Base-by-base conservation (phyloP, 352 stramenopile species). In the Plasmopara muralis region DNA sequence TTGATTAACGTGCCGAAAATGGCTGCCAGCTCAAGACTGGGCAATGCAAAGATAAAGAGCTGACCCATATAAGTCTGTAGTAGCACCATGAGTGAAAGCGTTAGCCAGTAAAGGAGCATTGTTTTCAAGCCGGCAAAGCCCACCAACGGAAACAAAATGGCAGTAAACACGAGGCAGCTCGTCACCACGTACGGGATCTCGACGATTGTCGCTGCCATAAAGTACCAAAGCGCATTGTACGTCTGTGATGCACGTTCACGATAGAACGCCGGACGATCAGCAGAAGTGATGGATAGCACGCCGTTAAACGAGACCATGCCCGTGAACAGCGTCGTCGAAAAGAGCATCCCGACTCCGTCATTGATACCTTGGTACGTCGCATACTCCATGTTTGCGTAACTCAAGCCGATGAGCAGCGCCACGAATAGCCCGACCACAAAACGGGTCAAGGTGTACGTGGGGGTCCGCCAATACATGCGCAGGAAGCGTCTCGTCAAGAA, bases 401-500 rank as follows among this genome's bases (percentile, higher is more conserved):
- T 16, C 5, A 79, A n/a, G 9, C 68, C 70, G 52, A 92, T 75
- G 33, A 93, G 55, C 0, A 92, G 50, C n/a, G 68, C 56, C 18
- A 75, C 71, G 0, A 90, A 43, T 9, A 55, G 13, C 6, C 60
- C 81, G n/a, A 93, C 57, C 10, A 85, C 53, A 4, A 85, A 60
- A 6, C 87, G 72, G 2, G 77, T 76, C 2, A 87, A 47, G 65
- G 91, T 95, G 65, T 96, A 96, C 41, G 68, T 70, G 28, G 85
- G 79, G n/a, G 70, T 88, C 12, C 87, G 72, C 75, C 74, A 95
- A 53, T 96, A 96, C 43, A 85, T 74, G 53, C 47, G 53, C 57
- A 87, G 13, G 93, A 66, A 73, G 4, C 69, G 65, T 28, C 43
- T 52, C 8, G 66, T 33, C 4, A 79, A 45, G 15, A 68, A 60